Percentiles rank a stretch among this genome's conserved stretches.
Evolutionary conservation across 2,329 filamentous ascomycete species (phyloP).

Genomic region (Orbilia brochopaga): DNA sequence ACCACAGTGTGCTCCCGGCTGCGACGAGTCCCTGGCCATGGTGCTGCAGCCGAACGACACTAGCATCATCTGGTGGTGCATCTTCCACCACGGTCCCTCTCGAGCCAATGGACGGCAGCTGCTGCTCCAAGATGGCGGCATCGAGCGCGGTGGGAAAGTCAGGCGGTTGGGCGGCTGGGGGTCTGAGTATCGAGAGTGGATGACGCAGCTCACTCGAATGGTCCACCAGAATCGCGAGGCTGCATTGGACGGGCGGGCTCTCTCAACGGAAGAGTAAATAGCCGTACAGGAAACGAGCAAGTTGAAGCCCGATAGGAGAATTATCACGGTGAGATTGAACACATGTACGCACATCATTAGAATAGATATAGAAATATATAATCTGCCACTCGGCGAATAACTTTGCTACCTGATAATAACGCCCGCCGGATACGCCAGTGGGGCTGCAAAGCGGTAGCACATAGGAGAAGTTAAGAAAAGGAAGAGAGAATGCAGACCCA

Average conservation of each 20-base stretch:
- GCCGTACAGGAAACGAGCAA: neutral
- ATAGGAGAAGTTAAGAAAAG: slow-evolving; percentile 12
- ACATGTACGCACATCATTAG: no score
- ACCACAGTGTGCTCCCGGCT: slow-evolving; percentile 30
- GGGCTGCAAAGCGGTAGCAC: neutral
- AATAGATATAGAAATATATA: no score
- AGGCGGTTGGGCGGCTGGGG: slow-evolving; percentile 30
- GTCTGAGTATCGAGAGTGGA: slow-evolving; percentile 25
- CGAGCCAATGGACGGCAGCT: slow-evolving; percentile 11
- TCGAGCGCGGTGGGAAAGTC: slow-evolving; percentile 33
- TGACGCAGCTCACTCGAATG: slow-evolving; percentile 17
- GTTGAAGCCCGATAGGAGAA: no score
- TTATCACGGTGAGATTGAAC: no score
- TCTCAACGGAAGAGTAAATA: neutral
- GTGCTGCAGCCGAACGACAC: slow-evolving; percentile 16
- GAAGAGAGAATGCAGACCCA: slow-evolving; percentile 20
- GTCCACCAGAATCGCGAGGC: neutral
- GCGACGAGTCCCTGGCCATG: slow-evolving; percentile 11
- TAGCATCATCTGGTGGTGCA: slow-evolving; percentile 41
- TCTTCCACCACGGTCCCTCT: slow-evolving; percentile 29
- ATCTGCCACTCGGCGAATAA: no score
- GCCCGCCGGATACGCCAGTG: neutral
- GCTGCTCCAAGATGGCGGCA: slow-evolving; percentile 17
- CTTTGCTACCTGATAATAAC: no score
- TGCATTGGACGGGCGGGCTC: no score